A percentile compares a stretch with the other conserved stretches of the same genome.
Conservation (phyloP, 768 basidiomycete genomes). For the Dentipellis sp. region DNA sequence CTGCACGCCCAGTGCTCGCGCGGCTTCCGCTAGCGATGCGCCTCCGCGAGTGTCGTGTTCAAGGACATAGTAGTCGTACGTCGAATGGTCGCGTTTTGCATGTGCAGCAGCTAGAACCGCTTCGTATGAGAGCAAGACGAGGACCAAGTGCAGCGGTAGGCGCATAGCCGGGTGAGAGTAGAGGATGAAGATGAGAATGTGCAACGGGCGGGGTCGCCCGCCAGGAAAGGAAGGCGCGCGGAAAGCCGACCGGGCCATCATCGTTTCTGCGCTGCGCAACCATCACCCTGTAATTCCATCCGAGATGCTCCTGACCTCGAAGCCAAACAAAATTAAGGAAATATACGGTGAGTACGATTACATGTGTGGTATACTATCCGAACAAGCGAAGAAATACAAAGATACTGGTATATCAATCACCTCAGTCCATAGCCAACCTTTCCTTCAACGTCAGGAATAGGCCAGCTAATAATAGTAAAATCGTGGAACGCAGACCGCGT, state of each 20-base stretch:
- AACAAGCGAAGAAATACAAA: too few relatives aligned
- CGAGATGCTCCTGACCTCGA: too few relatives aligned
- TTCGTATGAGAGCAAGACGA: conserved; percentile 21
- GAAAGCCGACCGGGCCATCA: too few relatives aligned
- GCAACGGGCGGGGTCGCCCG: too few relatives aligned
- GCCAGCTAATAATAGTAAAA: conserved; percentile 11
- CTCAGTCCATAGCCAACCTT: neutral
- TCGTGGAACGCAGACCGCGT: conserved; percentile 3
- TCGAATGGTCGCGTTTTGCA: conserved; percentile 44
- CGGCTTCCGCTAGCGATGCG: conserved; percentile 52
- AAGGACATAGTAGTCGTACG: conserved; percentile 78
- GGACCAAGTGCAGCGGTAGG: conserved; percentile 17
- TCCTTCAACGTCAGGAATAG: neutral
- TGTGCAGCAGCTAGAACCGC: conserved; percentile 27
- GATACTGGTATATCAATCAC: neutral
- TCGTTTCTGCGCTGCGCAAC: too few relatives aligned
- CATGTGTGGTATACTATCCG: too few relatives aligned
- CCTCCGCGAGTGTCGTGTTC: conserved; percentile 47
- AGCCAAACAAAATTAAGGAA: too few relatives aligned
- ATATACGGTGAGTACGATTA: too few relatives aligned
- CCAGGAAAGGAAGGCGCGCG: too few relatives aligned
- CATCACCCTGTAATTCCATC: too few relatives aligned
- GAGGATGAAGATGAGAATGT: too few relatives aligned
- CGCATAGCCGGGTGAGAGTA: conserved; percentile 6
- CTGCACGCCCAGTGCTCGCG: conserved; percentile 60